Percentiles rank a stretch among this genome's conserved stretches.
Conservation (phyloP, 805 yeast species). For the Cyberlindnera petersonii region DNA sequence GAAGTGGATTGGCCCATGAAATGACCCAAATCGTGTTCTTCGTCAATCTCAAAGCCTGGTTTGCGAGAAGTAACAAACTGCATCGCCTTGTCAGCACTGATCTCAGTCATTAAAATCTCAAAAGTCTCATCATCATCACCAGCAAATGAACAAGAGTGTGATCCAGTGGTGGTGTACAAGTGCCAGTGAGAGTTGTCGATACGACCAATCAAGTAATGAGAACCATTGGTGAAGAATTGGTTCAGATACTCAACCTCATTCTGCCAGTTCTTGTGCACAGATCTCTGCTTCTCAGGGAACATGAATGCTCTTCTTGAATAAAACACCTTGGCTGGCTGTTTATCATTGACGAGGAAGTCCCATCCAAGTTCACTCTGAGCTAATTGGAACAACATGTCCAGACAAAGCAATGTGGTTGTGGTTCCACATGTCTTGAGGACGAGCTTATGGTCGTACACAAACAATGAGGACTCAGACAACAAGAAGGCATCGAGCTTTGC, state of each 20-base stretch:
- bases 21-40: conserved; percentile 74
- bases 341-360: conserved; percentile 30
- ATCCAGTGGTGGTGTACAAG: conserved; percentile 54
- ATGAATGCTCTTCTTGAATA: conserved; percentile 89
- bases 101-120: conserved; percentile 87
- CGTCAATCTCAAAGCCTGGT: conserved; percentile 38
- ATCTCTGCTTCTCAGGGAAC: conserved; percentile 83
- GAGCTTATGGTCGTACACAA: conserved; percentile 81
- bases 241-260: conserved; percentile 72
- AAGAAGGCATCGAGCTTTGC: conserved; percentile 73
- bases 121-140: conserved; percentile 59
- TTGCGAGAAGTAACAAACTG: conserved; percentile 55
- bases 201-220: conserved; percentile 76
- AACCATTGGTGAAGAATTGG: conserved; percentile 56
- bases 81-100: conserved; percentile 52
- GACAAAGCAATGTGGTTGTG: conserved; percentile 80
- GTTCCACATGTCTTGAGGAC: conserved; percentile 95
- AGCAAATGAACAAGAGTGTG: conserved; percentile 8
- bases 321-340: conserved; percentile 61
- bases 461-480: conserved; percentile 83
- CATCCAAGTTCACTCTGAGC: conserved; percentile 40
- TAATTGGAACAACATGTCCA: conserved; percentile 57
- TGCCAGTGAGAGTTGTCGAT: conserved; percentile 87
- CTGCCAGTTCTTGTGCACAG: conserved; percentile 81
- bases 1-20: conserved; percentile 69